Evolutionary conservation across 148 eudicot species (phyloP).

Genomic region (Cornus controversa): DNA sequence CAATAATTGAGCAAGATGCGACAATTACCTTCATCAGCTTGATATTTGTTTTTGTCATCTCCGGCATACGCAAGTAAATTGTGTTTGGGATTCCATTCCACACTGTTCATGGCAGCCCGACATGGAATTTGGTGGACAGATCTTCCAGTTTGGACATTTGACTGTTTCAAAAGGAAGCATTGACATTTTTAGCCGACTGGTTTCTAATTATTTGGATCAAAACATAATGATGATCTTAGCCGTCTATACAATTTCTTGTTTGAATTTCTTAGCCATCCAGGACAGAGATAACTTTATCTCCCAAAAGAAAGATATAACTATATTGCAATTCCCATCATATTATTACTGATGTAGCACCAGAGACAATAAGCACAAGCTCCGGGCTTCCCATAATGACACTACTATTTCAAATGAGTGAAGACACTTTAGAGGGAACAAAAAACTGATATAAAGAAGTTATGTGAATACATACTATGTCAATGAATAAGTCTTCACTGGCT

Average conservation of each 20-base stretch:
- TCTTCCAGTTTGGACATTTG: slow-evolving; percentile 80
- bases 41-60: slow-evolving; percentile 95
- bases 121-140: slow-evolving; percentile 95
- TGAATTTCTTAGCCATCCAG: background rate
- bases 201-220: background rate
- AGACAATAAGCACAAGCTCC: background rate
- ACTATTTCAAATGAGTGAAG: background rate
- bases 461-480: slow-evolving; percentile 72
- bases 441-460: background rate
- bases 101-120: slow-evolving; percentile 98
- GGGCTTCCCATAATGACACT: background rate
- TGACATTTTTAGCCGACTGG: background rate
- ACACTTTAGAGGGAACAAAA: background rate
- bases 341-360: background rate
- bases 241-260: too few relatives aligned
- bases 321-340: background rate
- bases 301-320: background rate
- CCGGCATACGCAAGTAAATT: slow-evolving; percentile 97
- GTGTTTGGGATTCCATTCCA: slow-evolving; percentile 93
- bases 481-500: slow-evolving; percentile 95
- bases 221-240: background rate
- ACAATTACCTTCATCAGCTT: slow-evolving; percentile 79
- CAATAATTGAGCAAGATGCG: background rate
- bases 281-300: background rate
- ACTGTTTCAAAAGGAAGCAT: slow-evolving; percentile 36